Percentiles rank a stretch among this genome's conserved stretches.
phyloP scores from a whole-genome alignment of 768 basidiomycete species.

The Podaxis carcinomalis region DNA sequence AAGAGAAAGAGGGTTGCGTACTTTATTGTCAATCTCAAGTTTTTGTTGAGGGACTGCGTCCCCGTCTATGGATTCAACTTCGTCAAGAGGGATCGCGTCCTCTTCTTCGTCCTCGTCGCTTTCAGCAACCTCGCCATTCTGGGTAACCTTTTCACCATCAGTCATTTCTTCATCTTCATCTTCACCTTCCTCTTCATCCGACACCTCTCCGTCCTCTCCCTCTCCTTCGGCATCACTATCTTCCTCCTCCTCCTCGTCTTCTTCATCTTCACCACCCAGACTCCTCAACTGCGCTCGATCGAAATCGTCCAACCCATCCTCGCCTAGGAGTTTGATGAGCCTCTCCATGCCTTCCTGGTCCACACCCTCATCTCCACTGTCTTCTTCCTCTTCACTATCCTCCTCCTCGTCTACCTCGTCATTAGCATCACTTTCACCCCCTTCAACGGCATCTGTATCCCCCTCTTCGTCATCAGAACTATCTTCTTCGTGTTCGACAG shows the following conservation, averaged over 20 bases:
- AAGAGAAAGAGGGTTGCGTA: slow-evolving; percentile 26
- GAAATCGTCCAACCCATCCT: slow-evolving; percentile 64
- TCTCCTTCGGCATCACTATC: slow-evolving; percentile 4
- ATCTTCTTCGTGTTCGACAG: not conserved
- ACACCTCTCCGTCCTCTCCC: slow-evolving; percentile 21
- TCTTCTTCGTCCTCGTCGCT: slow-evolving; percentile 32
- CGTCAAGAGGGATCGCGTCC: slow-evolving; percentile 60
- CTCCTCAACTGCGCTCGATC: slow-evolving; percentile 52
- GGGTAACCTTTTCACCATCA: not conserved
- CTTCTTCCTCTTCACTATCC: slow-evolving; percentile 17
- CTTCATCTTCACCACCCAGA: slow-evolving; percentile 26
- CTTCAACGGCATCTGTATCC: slow-evolving; percentile 5
- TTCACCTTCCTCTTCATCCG: slow-evolving; percentile 34
- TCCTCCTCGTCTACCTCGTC: slow-evolving; percentile 18
- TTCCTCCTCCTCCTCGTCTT: slow-evolving; percentile 28
- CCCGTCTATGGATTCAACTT: slow-evolving; percentile 69
- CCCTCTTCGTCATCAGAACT: slow-evolving; percentile 17
- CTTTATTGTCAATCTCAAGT: slow-evolving; percentile 78
- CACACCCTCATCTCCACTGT: slow-evolving; percentile 38
- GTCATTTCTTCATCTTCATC: slow-evolving; percentile 48
- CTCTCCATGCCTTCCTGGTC: slow-evolving; percentile 56
- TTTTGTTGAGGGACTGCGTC: slow-evolving; percentile 82
- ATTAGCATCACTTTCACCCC: slow-evolving; percentile 8
- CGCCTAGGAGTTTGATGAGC: slow-evolving; percentile 54
- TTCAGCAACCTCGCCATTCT: slow-evolving; percentile 22